Evolutionary conservation across 1,284 basidiomycete species (phyloP), one percentile per base, ranked within the genome.

Genomic region (Laetiporus sulphureus): DNA sequence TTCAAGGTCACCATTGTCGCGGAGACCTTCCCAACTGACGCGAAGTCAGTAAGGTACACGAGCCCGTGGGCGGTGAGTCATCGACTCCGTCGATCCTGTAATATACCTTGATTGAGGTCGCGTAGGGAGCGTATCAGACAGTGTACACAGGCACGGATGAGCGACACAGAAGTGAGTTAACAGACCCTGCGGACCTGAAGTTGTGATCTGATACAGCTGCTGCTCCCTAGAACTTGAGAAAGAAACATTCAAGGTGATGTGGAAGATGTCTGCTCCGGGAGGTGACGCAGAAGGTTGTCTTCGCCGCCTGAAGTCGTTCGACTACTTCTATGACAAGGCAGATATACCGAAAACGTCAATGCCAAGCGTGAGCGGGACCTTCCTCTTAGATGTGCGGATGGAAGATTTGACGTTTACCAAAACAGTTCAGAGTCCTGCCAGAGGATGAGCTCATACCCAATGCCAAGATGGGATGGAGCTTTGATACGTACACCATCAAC

Each of bases 31-130:
- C 83, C 83, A 0, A 77, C 66, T 18, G 86, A 89, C 54, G 67
- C 73, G 1, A 82, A 82, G 58, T 71, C 66, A 15, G 77, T 79
- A 54, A 68, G 69, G 20, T 89, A 85, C 53, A 83, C 86, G 1
- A 86, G 82, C 56, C 72, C 73, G 15, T 89, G 86, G 86, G 86
- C 86, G 13, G 85, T 85, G 54, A 54, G 79, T 65, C 3, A 7
- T 25, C 19, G n/a, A 24, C 33, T 39, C 10, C 20, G 24, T 21
- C 6, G 12, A 6, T n/a, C 8, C 30, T 29, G 30, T 13, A 19
- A 15, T 22, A 33, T 21, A n/a, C 7, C 11, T 21, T 13, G 21
- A 36, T 29, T 7, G 18, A 29, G 19, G n/a, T 5, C 5, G 5
- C 24, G 1, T 39, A 76, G 75, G 74, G 83, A 19, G 83, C 81